A percentile compares a stretch with the other conserved stretches of the same genome.
These are phyloP conservation scores for Bryoerythrophyllum caledonicum DNA, from an alignment of 225 moss, liverwort and hornwort species.

Conservation along the genomic window DNA sequence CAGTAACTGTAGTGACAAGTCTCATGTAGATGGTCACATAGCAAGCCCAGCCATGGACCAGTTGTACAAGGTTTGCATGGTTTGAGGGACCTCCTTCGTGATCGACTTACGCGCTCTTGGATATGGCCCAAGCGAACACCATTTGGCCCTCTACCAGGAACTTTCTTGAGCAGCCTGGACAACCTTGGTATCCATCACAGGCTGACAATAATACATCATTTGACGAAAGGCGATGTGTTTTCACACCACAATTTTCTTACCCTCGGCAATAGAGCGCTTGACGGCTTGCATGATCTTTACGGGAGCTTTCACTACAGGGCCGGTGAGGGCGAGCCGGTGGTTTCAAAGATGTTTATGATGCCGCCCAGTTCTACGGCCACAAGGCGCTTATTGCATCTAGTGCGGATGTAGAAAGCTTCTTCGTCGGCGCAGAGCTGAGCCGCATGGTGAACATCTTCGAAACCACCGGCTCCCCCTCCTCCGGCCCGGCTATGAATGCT, in stretches of 20 bases:
- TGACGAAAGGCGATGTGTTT: constrained; percentile 29
- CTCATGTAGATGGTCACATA: no score
- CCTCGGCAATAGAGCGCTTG: constrained; percentile 5
- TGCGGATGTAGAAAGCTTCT: no score
- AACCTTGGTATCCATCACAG: constrained; percentile 31
- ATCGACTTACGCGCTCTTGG: no score
- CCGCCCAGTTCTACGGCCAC: background rate
- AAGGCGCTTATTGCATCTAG: background rate
- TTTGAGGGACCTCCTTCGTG: background rate
- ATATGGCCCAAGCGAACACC: no score
- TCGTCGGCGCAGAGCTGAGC: no score
- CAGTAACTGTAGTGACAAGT: no score
- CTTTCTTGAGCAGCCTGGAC: background rate
- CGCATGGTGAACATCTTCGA: no score
- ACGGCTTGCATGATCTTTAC: background rate
- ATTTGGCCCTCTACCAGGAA: background rate
- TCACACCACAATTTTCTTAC: constrained; percentile 25
- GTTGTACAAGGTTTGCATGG: background rate
- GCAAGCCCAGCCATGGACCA: no score
- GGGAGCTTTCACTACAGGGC: background rate
- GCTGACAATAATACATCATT: constrained; percentile 19
- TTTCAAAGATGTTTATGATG: background rate
- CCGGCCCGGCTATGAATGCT: no score
- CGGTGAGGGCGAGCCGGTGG: background rate
- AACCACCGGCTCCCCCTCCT: no score